A percentile compares a stretch with the other conserved stretches of the same genome.
Evolutionary conservation across 352 stramenopile genomes (phyloP).

Genomic region (Phytopythium mirpurense): DNA sequence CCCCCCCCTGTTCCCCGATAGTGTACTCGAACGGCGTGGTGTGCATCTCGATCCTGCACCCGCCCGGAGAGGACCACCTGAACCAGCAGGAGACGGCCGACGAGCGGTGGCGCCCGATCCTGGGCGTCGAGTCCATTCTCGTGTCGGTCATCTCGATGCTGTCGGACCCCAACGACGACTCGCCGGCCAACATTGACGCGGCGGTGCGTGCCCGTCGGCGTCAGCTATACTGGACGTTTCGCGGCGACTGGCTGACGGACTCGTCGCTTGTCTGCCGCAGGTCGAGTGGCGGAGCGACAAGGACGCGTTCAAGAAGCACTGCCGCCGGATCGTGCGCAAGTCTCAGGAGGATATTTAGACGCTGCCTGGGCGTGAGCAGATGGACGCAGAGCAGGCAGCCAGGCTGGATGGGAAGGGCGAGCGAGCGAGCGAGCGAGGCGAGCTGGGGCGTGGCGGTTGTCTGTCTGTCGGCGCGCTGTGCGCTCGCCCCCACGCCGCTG

Average conservation of each 20-base stretch:
- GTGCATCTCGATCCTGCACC: conserved; percentile 99
- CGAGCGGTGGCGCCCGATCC: conserved; percentile 98
- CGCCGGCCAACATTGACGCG: conserved; percentile 99
- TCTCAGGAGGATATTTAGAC: conserved; percentile 91
- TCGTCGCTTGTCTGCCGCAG: conserved; percentile 30
- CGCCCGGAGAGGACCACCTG: conserved; percentile 96
- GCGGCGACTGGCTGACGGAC: no score
- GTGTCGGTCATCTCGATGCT: conserved; percentile 99
- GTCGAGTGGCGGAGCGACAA: conserved; percentile 91
- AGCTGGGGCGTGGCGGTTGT: no score
- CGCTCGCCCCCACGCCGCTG: not conserved
- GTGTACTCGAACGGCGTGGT: conserved; percentile 98
- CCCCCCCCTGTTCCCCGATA: conserved; percentile 12
- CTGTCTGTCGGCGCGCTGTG: not conserved
- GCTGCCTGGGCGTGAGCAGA: conserved; percentile 2
- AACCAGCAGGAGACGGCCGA: conserved; percentile 98
- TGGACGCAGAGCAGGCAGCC: no score
- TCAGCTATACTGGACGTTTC: no score
- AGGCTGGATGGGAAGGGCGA: no score
- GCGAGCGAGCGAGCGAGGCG: not conserved
- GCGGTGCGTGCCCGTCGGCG: conserved; percentile 83
- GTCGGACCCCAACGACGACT: conserved; percentile 99
- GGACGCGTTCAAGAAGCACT: conserved; percentile 92
- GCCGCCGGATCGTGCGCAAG: conserved; percentile 88
- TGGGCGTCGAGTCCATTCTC: conserved; percentile 94